Evolutionary conservation across 139 green algal genomes (phyloP), one percentile per base, ranked within the genome.

Genomic region (Chlorella ohadii): DNA sequence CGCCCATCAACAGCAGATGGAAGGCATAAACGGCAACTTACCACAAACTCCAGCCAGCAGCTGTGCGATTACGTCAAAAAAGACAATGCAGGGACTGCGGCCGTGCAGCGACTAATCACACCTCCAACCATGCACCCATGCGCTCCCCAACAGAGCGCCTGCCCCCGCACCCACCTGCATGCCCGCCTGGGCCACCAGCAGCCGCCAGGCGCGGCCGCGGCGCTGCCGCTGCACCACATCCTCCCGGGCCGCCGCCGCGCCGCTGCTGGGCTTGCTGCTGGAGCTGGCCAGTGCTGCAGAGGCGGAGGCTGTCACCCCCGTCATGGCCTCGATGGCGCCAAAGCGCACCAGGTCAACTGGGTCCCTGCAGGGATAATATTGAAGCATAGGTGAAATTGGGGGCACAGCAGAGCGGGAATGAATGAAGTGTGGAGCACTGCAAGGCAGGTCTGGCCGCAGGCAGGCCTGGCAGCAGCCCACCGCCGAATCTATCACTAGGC

Each of bases 251-350:
- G 51, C 51, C 51, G 51, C 51, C 51, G 51, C 51, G 51, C 51
- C 39, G 39, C 56, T 78, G 68, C 47, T 61, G 23, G 63, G n/a
- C 83, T 82, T 64, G 76, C 25, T 25, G 41, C 51, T 23, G 9
- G 36, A 19, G 41, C 51, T 31, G 9, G 36, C 34, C 73, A 89
- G 59, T 36, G 71, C 28, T 4, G 84, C 81, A 9, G 67, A 80
- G 41, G 74, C 59, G 15, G 87, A 84, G 66, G 86, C 89, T 27
- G 88, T 78, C 20, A 78, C 82, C 6, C 93, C 88, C 17, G 87
- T 88, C 39, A 95, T 90, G 2, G 93, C 93, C 80, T 97, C 92
- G 31, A 96, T 78, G 16, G 87, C 86, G 13, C 65, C 86, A 85
- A 90, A 90, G 33, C 86, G 72, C 38, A 97, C 94, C 66, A 95